phyloP scores from a whole-genome alignment of 306 rosid genomes.

The Sindora glabra region DNA sequence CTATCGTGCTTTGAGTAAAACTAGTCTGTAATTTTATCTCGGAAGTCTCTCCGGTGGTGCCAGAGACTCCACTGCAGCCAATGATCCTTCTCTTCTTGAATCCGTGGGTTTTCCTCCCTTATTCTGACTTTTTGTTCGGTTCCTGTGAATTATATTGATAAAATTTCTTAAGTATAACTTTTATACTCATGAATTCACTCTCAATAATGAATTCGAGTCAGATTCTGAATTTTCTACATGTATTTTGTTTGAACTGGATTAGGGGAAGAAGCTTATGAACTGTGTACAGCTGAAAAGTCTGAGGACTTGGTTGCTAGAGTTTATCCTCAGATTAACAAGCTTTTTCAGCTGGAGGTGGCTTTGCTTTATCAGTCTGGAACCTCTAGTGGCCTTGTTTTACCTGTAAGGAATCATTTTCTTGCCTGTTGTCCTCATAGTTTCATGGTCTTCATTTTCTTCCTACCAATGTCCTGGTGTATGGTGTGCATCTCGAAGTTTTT shows the following conservation, averaged over 20 bases:
- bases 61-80: constrained; percentile 71
- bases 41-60: constrained; percentile 55
- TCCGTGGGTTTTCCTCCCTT: constrained; percentile 35
- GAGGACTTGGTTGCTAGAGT: constrained; percentile 85
- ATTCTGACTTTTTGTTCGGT: not conserved
- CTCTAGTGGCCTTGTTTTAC: constrained; percentile 79
- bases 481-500: not conserved
- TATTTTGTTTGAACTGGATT: not conserved
- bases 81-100: constrained; percentile 78
- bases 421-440: not conserved
- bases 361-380: constrained; percentile 74
- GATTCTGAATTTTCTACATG: not conserved
- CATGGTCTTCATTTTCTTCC: not conserved
- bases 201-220: too few relatives aligned
- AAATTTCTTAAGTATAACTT: too few relatives aligned
- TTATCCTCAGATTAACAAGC: constrained; percentile 73
- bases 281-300: constrained; percentile 64
- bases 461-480: not conserved
- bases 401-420: constrained; percentile 30
- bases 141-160: not conserved
- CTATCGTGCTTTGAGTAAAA: too few relatives aligned
- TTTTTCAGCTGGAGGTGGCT: constrained; percentile 78
- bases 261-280: constrained; percentile 76
- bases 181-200: too few relatives aligned
- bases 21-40: too few relatives aligned